Base-by-base conservation (phyloP, 768 basidiomycete species). In the Candolleomyces eurysporus region DNA sequence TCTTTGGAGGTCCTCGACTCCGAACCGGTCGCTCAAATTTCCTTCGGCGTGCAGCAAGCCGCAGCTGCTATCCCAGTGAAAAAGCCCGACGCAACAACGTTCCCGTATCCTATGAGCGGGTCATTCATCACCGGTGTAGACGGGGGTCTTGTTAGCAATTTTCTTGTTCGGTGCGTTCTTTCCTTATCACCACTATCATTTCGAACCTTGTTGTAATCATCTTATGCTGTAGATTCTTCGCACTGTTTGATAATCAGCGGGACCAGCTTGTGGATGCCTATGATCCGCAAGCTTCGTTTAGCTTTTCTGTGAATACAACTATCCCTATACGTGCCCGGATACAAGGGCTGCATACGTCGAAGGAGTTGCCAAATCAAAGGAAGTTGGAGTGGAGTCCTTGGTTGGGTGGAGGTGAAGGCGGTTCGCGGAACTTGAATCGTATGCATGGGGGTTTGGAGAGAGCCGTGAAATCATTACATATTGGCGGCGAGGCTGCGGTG, bases 221-320 rank as follows among this genome's bases (percentile, higher is more conserved):
- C 26, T 26, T 26, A 26, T 26, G 26, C 26, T 26, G 26, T 26
- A 96, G 93, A 53, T 97, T 90, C 75, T 95, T 98, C 76, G 84
- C 88, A 9, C 72, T 86, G 2, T 96, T 92, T 72, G 97, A 99
- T 72, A 81, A 76, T 19, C 85, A 91, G 64, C 87, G 96, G 17
- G 74, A 81, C 0, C 75, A 79, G 0, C 81, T 98, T 6, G 68
- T 84, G 16, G 79, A 88, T 50, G 92, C 83, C 19, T 99, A 98
- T 71, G 85, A 91, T 61, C 86, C 91, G 0, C 76, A 83, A 11
- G 91, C 96, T n/a, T 96, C 94, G 8, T 95, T 98, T 71, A 97
- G 95, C 0, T 91, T 89, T 71, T 90, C 89, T 19, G 85, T 86
- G 67, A 96, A 95, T 71, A 96, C 95, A 1, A 71, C 84, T 6